Evolutionary conservation across 2,329 filamentous ascomycete species (phyloP), one percentile per base, ranked within the genome.

Genomic region (Paecilomyces dactylethromorphus): DNA sequence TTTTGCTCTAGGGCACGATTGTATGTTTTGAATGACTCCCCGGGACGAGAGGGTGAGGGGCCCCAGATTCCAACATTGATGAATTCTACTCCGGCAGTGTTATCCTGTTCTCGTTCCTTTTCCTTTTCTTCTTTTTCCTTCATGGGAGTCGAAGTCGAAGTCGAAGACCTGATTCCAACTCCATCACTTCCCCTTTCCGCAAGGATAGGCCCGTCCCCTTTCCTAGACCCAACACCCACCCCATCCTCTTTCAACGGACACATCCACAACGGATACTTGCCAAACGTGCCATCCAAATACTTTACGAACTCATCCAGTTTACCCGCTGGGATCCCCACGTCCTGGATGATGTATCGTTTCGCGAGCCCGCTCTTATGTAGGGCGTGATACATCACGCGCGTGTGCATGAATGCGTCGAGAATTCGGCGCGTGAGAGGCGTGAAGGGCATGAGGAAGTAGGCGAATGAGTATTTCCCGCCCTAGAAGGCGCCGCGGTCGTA

Each of bases 1-100:
- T 88, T 88, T 21, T 78, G 75, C 76, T 95, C 91, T 21, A 95
- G 80, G 51, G 80, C 81, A 32, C 87, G 83, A 74, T 95, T 95
- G 65, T 84, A 84, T 45, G 74, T 70, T 1, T 92, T 79, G 67
- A 92, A 92, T n/a, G 80, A 79, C 1, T 74, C 72, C 35, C 76
- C 3, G 75, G 57, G 13, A 45, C 74, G 66, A 1, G 78, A 71
- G 1, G 87, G 85, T 7, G 88, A 90, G 72, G 87, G 89, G 10
- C 90, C 91, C 91, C 91, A 96, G 35, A 95, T 83, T n/a, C 83
- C 83, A 33, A 86, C 74, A 63, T 85, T 86, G 35, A 45, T 45
- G 35, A n/a, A 45, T n/a, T 45, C 35, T 7, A 15, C 6, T 1
- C 32, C 12, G 11, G 32, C 54, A 84, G 74, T 65, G 82, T 24